Conservation (phyloP, 1,284 basidiomycete species). For the Wolfiporia cocos region DNA sequence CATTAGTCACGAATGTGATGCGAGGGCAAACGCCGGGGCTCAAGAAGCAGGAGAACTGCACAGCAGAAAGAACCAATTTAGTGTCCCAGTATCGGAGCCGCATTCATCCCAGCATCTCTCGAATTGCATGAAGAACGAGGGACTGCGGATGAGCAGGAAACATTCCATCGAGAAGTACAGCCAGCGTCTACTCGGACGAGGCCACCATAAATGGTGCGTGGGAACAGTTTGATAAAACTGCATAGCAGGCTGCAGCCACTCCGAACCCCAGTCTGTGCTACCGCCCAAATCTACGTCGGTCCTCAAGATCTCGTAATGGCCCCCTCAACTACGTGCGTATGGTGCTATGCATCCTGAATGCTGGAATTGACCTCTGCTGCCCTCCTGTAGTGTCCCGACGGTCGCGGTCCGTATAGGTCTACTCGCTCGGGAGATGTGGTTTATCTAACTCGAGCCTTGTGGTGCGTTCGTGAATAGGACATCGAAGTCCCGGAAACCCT, state of each 20-base stretch:
- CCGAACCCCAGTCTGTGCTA: conserved; percentile 14
- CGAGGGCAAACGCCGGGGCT: too few species aligned
- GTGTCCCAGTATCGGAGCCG: too few species aligned
- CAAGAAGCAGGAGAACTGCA: too few species aligned
- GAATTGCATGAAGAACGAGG: too few species aligned
- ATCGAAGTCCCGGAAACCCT: conserved; percentile 97
- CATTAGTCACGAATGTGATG: too few species aligned
- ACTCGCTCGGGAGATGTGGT: not conserved
- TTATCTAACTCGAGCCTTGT: conserved; percentile 11
- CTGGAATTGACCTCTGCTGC: conserved; percentile 3
- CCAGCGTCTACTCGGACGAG: too few species aligned
- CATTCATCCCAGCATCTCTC: too few species aligned
- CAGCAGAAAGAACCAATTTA: too few species aligned
- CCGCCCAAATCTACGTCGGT: conserved; percentile 23
- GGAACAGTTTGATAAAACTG: conserved; percentile 22
- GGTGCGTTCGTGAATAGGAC: conserved; percentile 38
- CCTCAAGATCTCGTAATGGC: conserved; percentile 30
- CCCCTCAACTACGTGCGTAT: conserved; percentile 30
- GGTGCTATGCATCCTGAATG: not conserved
- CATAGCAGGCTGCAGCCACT: conserved; percentile 25
- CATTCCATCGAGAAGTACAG: too few species aligned
- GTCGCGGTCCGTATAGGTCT: conserved; percentile 53
- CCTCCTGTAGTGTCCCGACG: conserved; percentile 49
- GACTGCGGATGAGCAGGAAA: too few species aligned
- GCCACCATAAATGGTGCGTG: conserved; percentile 18